Conservation (phyloP, 805 yeast species). For the Priceomyces fermenticarens region DNA sequence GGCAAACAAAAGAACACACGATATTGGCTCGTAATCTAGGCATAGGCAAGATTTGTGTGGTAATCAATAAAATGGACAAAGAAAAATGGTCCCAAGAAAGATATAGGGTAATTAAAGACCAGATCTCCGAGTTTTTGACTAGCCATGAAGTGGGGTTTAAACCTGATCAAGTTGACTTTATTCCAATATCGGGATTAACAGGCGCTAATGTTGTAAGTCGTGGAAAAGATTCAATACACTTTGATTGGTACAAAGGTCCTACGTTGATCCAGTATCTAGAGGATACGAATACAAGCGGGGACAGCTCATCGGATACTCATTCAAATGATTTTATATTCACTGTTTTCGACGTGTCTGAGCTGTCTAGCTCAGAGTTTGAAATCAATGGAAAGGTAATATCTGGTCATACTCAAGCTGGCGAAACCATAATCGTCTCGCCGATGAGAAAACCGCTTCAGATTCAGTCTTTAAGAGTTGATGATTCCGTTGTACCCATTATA, state of each 20-base stretch:
- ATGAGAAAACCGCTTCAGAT: conserved; percentile 43
- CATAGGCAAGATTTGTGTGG: conserved; percentile 56
- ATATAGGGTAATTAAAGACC: conserved; percentile 48
- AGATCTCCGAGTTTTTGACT: conserved; percentile 49
- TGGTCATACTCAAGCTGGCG: conserved; percentile 72
- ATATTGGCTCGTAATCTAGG: conserved; percentile 66
- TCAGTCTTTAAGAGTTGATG: conserved; percentile 33
- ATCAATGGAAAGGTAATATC: conserved; percentile 64
- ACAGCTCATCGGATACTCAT: conserved; percentile 15
- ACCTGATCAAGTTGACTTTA: conserved; percentile 40
- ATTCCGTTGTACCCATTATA: conserved; percentile 46
- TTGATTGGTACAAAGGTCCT: conserved; percentile 48
- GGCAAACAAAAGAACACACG: conserved; percentile 80
- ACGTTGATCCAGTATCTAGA: conserved; percentile 43
- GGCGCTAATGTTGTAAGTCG: conserved; percentile 63
- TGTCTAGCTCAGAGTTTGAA: conserved; percentile 45
- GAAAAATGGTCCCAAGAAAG: conserved; percentile 54
- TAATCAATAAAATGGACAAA: conserved; percentile 69
- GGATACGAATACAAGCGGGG: conserved; percentile 18
- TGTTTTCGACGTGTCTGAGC: conserved; percentile 58
- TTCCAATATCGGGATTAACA: conserved; percentile 68
- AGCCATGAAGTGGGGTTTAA: conserved; percentile 50
- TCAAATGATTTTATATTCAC: conserved; percentile 53
- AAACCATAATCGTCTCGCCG: conserved; percentile 58
- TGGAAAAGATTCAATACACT: conserved; percentile 26